Evolutionary conservation across 2,329 filamentous ascomycete genomes (phyloP), one percentile per base, ranked within the genome.

Genomic region (Fusarium algeriense): DNA sequence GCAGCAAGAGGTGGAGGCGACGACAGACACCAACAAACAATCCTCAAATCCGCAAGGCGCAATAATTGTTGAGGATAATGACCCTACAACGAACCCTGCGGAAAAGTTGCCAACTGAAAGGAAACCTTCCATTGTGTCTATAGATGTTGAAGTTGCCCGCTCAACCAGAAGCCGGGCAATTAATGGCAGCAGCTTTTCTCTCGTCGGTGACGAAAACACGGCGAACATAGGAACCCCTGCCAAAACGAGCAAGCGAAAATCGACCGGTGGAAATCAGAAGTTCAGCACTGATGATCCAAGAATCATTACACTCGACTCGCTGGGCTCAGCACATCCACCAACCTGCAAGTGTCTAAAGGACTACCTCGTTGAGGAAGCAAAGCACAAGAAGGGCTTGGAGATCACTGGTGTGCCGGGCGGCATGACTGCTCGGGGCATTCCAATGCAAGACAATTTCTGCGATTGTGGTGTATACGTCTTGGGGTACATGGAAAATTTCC

Each of bases 391-490:
- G 64, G 74, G 80, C 35, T 74, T 84, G 64, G 76, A 83, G 40
- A 77, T 88, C 46, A 72, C 80, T 32, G 77, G 80, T 17, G 37
- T 72, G 41, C 76, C 79, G 6, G 75, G 83, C 34, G 85, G 85
- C 7, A 90, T 93, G 84, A 94, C 90, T 41, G 93, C 93, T 7
- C 92, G 88, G 65, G 85, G 87, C 11, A 91, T 98, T 17, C 95
- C 96, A 0, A 83, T 88, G 67, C 96, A 99, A 79, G 82, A 89
- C 52, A 98, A 99, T 77, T 92, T 87, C 73, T 95, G 89, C 67
- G 96, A 99, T 78, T 99, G 96, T 76, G 96, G 96, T 12, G 83
- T 98, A 1, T 99, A 92, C 74, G 83, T 98, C 6, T 83, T 98
- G 7, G 92, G 91, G 5, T 99, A 98, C 76, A 85, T 97, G 57